Base-by-base conservation (phyloP, 2,329 filamentous ascomycete genomes). In the Periconia macrospinosa region DNA sequence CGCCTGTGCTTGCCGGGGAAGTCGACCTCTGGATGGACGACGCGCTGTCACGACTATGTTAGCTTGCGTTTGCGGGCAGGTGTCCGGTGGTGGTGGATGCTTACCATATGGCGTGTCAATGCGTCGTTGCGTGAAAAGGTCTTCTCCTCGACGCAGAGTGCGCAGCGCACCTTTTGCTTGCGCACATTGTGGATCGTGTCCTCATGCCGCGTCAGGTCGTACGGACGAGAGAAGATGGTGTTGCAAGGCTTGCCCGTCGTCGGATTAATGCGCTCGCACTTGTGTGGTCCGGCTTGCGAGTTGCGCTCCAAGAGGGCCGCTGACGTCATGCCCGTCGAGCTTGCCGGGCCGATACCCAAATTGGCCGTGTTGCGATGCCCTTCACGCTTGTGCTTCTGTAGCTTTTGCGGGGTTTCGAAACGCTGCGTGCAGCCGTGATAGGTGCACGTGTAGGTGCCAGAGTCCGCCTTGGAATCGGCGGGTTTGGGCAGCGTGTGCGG, bases 371-470 rank as follows among this genome's bases (percentile, higher is more conserved):
- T 71, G 46, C 93, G 86, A 72, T 99, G 94, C 6, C 88, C 90
- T 70, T 99, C 94, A 20, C 92, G 86, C 79, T 97, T 97, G 79
- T 99, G 94, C 76, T 94, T 94, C 72, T 97, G 92, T 3, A 99
- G 81, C 62, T 92, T 86, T 9, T 86, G 82, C 5, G 92, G 91
- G 1, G 91, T 91, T 62, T 96, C 91, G 68, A 99, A 99, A 49
- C 94, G 89, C 61, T 89, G 80, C 0, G 87, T 87, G 70, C 94
- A 97, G 11, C 92, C 91, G 67, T 96, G 92, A 66, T 96, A 96
- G 1, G 92, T 97, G 75, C 94, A 99, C 1, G 92, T 96, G 76
- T 97, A 99, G 0, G 92, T 96, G 13, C 93, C 93, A 18, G 87
- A 84, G 61, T 96, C 90, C 0, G 91, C 89, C 15, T 80, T 79